These are phyloP conservation scores for Aspergillus biplanus DNA, from an alignment of 495 filamentous ascomycete genomes.

Conservation along the genomic window DNA sequence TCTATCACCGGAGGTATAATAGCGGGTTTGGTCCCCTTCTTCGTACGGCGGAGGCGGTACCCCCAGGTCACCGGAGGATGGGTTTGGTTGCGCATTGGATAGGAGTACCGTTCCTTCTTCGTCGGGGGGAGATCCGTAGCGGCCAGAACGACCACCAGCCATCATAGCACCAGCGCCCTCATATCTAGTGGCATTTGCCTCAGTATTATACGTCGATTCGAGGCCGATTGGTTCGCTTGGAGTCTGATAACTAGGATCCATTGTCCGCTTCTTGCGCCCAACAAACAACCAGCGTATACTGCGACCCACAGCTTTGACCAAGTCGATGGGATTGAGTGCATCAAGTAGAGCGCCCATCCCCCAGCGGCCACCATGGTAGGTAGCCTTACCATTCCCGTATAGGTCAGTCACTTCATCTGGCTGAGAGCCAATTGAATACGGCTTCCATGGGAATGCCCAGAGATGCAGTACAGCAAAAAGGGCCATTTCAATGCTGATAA, in stretches of 20 bases:
- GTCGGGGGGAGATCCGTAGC: slow-evolving; percentile 28
- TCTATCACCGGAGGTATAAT: slow-evolving; percentile 22
- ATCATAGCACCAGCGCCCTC: slow-evolving; percentile 33
- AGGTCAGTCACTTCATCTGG: slow-evolving; percentile 50
- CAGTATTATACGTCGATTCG: slow-evolving; percentile 24
- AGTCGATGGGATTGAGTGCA: slow-evolving; percentile 82
- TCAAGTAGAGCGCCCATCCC: slow-evolving; percentile 68
- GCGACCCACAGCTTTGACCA: slow-evolving; percentile 76
- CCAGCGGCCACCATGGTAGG: slow-evolving; percentile 64
- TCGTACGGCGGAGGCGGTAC: slow-evolving; percentile 26
- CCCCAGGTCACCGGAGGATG: slow-evolving; percentile 23
- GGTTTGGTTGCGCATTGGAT: slow-evolving; percentile 45
- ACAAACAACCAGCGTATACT: slow-evolving; percentile 82
- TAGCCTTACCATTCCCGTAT: slow-evolving; percentile 50
- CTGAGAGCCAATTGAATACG: slow-evolving; percentile 54
- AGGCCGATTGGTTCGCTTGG: slow-evolving; percentile 39
- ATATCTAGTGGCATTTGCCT: slow-evolving; percentile 36
- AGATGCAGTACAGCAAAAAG: slow-evolving; percentile 78
- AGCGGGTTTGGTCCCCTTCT: slow-evolving; percentile 27
- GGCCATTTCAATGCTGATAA: slow-evolving; percentile 88
- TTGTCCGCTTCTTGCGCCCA: slow-evolving; percentile 60
- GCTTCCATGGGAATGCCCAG: slow-evolving; percentile 79
- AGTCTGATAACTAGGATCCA: slow-evolving; percentile 55
- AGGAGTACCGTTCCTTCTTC: slow-evolving; percentile 49
- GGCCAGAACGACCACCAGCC: slow-evolving; percentile 27